Evolutionary conservation across 306 rosid species (phyloP), one percentile per base, ranked within the genome.

Genomic region (Castanea sativa): DNA sequence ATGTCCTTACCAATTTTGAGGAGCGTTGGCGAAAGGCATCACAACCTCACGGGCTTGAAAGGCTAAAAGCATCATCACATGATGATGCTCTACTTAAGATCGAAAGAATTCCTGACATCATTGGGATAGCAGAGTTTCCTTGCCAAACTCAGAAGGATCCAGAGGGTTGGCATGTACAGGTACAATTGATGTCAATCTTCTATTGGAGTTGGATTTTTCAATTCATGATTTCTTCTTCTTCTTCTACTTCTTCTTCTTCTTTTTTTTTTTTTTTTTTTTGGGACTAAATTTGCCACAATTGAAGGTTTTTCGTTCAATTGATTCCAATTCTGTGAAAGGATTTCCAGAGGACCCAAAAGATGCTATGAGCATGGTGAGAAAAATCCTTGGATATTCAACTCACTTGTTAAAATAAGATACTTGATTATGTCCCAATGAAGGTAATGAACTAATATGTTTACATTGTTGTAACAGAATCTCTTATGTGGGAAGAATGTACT

Each of bases 161-260:
- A n/a, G 97, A 81, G 77, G 85, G 78, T 84, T 92, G 99, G 99
- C 91, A 91, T 83, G 95, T 90, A n/a, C 97, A 94, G 97, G 99
- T 94, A 91, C 52, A 73, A 33, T 73, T 27, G 43, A 75, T 76
- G 75, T 49, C 33, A 70, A 63, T 43, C 29, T 67, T 67, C 14
- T 4, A 35, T 8, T 67, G 49, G 72, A 67, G 49, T 67, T 35
- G 16, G 27, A 19, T 9, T 67, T 33, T 67, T 9, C 15, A 35
- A 33, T 67, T 23, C 32, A 73, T 63, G 65, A 30, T 71, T 52
- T 43, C 45, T 33, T 78, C 20, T 41, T 71, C 16, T 23, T 23
- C 23, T 23, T 23, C 23, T 23, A 0, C 23, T 21, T 21, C 23
- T 21, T 21, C 23, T 23, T 23, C 23, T 23, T 23, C 23, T 43